Evolutionary conservation across 2,329 filamentous ascomycete species (phyloP), one percentile per base, ranked within the genome.

Genomic region (Byssoonygena ceratinophila): DNA sequence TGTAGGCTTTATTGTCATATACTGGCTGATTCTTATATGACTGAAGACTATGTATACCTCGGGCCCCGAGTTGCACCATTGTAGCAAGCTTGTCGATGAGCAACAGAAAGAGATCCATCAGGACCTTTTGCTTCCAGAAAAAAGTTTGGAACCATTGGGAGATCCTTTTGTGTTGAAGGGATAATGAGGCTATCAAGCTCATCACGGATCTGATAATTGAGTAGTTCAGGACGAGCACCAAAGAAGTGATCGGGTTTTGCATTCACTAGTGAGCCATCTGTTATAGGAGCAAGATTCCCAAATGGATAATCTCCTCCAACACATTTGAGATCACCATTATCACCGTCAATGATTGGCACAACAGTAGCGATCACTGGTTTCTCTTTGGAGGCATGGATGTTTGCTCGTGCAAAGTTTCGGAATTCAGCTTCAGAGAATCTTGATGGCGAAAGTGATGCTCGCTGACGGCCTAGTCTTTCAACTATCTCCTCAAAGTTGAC

Each of bases 121-220:
- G 64, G 67, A 1, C 65, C 66, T 54, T 74, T 74, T 0, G 59
- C 65, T 48, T 68, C 67, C 0, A 74, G 16, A 53, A 74, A 74
- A 54, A 73, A 70, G 52, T 54, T 54, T 20, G 53, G 53, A 7
- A 34, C 22, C n/a, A 54, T 46, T n/a, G 50, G 54, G 20, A 49
- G 46, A 27, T 44, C 27, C 25, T 51, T 39, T 22, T 51, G 54
- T 12, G 45, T 51, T 34, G 59, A 66, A 53, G 64, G 65, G 23
- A 66, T 54, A 40, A 69, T 66, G 11, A 49, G 53, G 27, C 54
- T n/a, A 23, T 56, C 52, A 29, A 60, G 58, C 43, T 59, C 56
- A 51, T 59, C 53, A 32, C 63, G 61, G 40, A 68, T 52, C 31
- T 59, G 23, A 53, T 54, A 60, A 25, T 59, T 46, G 8, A 68